phyloP scores from a whole-genome alignment of 371 early-diverging fungal species.

The Mortierella polycephala region DNA sequence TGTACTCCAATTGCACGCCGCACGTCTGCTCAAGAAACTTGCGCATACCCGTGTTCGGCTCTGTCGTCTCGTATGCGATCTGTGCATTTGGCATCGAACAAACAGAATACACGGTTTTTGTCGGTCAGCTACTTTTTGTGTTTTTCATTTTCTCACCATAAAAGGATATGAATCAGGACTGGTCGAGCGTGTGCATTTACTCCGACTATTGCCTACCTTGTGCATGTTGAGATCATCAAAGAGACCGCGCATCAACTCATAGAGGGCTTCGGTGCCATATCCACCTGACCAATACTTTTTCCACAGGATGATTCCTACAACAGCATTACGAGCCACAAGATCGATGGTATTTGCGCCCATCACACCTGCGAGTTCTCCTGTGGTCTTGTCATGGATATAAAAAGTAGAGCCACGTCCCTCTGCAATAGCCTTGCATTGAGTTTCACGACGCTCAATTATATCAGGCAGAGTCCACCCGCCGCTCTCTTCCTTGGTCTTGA shows the following conservation, averaged over 20 bases:
- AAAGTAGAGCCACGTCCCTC: conserved; percentile 25
- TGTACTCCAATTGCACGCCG: conserved; percentile 22
- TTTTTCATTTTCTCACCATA: no score
- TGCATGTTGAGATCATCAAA: conserved; percentile 53
- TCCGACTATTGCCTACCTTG: conserved; percentile 23
- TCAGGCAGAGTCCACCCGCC: conserved; percentile 52
- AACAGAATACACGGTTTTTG: background rate
- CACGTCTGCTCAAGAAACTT: conserved; percentile 42
- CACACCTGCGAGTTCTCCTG: conserved; percentile 42
- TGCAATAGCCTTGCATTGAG: conserved; percentile 18
- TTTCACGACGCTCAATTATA: conserved; percentile 39
- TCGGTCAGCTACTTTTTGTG: background rate
- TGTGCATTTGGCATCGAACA: background rate
- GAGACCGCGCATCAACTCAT: conserved; percentile 41
- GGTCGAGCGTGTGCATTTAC: no score
- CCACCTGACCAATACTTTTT: conserved; percentile 53
- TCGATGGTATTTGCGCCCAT: conserved; percentile 44
- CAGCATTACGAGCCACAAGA: conserved; percentile 24
- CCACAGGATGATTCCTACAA: conserved; percentile 46
- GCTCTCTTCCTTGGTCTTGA: conserved; percentile 45
- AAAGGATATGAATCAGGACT: no score
- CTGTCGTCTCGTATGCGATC: conserved; percentile 43
- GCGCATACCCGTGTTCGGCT: conserved; percentile 47
- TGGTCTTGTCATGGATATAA: conserved; percentile 46
- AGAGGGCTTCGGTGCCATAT: conserved; percentile 49